Base-by-base conservation (phyloP, 2,329 filamentous ascomycete genomes). In the Fusarium coicis region DNA sequence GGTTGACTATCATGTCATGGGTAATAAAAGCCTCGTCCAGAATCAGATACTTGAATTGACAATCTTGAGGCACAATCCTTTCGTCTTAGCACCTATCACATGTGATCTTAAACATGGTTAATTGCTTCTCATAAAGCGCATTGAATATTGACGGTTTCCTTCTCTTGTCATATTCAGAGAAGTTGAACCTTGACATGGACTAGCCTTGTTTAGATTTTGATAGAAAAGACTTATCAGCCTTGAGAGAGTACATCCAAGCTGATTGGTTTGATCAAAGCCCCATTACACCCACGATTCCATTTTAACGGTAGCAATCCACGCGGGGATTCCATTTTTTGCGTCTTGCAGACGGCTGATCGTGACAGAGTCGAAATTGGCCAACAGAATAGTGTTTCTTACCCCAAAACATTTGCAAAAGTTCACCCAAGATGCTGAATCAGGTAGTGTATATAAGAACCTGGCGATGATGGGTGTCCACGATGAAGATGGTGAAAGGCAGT, bases 31-130 rank as follows among this genome's bases (percentile, higher is more conserved):
- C 56, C 56, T 62, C 19, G 1, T 6, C 10, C 28, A 37, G 1
- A 34, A 19, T 32, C 56, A 26, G 19, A n/a, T 52, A 46, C 62
- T 62, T 39, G 10, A 64, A 64, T 64, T 64, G 39, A 64, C 18
- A 44, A 62, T 19, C 1, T 39, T 28, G 46, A 52, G 56, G 56
- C 44, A 26, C 23, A n/a, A 11, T 5, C n/a, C 4, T 36, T 10
- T 18, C 0, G 5, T 44, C 28, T n/a, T 14, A 0, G 2, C 43
- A 18, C 16, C 10, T 26, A 18, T 44, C 1, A 26, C 1, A 26
- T 9, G 42, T 44, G 42, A 44, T 11, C 42, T 12, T 12, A 6
- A 18, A 4, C n/a, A 44, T 9, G 16, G 16, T 26, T 18, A 44
- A 18, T 18, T 12, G 7, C n/a, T 10, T 44, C 1, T 19, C 7